Percentiles rank a stretch among this genome's conserved stretches.
Evolutionary conservation across 1,139 yeast genomes (phyloP).

Genomic region (Ogataea hybrid): DNA sequence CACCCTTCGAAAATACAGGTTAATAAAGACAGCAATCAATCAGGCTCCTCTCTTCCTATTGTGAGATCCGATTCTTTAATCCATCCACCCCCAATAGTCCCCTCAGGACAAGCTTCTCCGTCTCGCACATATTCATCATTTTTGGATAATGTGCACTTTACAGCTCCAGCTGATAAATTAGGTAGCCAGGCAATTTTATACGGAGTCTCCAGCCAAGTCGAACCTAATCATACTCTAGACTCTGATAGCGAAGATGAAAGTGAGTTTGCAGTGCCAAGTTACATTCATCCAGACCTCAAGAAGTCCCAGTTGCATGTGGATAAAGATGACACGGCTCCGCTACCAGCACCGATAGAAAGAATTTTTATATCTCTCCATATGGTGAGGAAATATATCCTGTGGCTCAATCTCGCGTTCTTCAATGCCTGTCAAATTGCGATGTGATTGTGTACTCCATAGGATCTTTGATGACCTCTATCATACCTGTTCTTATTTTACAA

Average conservation of each 20-base stretch:
- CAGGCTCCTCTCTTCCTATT: background rate
- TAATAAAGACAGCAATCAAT: background rate
- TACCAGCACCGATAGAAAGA: slow-evolving; percentile 72
- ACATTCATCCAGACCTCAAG: slow-evolving; percentile 75
- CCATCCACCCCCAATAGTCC: slow-evolving; percentile 22
- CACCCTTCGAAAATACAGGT: slow-evolving; percentile 51
- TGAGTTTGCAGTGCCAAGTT: slow-evolving; percentile 68
- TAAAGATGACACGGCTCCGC: slow-evolving; percentile 49
- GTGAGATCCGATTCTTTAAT: slow-evolving; percentile 17
- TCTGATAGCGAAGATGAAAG: slow-evolving; percentile 33
- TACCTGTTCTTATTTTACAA: slow-evolving; percentile 71
- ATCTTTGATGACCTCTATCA: slow-evolving; percentile 79
- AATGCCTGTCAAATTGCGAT: slow-evolving; percentile 50
- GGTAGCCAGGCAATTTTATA: slow-evolving; percentile 20
- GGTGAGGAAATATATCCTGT: slow-evolving; percentile 85
- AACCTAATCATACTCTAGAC: background rate
- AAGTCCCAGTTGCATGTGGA: slow-evolving; percentile 75
- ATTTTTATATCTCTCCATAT: slow-evolving; percentile 83
- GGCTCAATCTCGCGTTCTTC: slow-evolving; percentile 64
- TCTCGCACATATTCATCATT: background rate
- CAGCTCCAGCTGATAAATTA: slow-evolving; percentile 4
- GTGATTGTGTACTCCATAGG: slow-evolving; percentile 79
- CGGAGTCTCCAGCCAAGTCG: slow-evolving; percentile 8
- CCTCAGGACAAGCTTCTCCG: slow-evolving; percentile 17
- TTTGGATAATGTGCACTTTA: background rate